phyloP scores from a whole-genome alignment of 768 basidiomycete species.

The Xerocomus potaroensis region DNA sequence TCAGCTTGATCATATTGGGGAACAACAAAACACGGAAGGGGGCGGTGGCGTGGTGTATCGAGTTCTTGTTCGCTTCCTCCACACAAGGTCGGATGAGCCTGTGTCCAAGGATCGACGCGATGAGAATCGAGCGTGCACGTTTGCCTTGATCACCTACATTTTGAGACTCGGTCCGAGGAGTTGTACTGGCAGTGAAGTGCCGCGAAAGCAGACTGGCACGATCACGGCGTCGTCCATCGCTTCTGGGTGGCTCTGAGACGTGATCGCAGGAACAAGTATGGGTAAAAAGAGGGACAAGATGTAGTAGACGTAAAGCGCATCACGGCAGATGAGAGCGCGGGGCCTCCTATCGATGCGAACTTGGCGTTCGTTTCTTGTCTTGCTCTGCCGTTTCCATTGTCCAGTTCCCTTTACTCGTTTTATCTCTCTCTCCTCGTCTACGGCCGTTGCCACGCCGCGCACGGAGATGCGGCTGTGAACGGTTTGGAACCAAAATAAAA shows the following conservation, averaged over 20 bases:
- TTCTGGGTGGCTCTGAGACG: conserved; percentile 5
- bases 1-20: no score
- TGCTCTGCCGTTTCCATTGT: conserved; percentile 1
- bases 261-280: background rate
- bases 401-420: conserved; percentile 1
- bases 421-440: background rate
- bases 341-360: conserved; percentile 17
- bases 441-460: conserved; percentile 1
- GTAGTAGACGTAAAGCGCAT: conserved; percentile 9
- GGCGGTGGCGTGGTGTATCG: no score
- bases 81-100: no score
- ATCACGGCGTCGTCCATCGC: background rate
- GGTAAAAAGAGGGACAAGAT: no score
- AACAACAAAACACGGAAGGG: no score
- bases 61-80: no score
- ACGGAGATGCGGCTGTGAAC: conserved; percentile 9
- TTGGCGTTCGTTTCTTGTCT: conserved; percentile 3
- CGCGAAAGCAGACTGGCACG: no score
- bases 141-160: no score
- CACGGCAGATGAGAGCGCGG: conserved; percentile 7
- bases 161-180: no score
- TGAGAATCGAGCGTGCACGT: no score
- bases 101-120: background rate
- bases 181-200: no score
- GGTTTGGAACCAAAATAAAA: background rate